phyloP scores from a whole-genome alignment of 2,329 filamentous ascomycete genomes.

The Aureobasidium namibiae region DNA sequence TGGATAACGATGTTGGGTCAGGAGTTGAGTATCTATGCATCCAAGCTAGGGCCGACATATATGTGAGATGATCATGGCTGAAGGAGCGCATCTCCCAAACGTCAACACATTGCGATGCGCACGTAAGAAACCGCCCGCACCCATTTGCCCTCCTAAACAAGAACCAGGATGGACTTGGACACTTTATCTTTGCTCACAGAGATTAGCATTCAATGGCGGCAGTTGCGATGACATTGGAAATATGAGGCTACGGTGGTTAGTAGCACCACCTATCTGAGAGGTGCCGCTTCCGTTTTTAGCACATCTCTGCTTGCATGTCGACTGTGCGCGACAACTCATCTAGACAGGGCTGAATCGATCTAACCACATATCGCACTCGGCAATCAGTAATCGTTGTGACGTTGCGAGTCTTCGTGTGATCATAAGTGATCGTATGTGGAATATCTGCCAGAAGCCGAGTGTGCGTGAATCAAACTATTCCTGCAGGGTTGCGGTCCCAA shows the following conservation, averaged over 20 bases:
- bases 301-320: background rate
- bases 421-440: background rate
- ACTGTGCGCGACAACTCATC: background rate
- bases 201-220: conserved; percentile 2
- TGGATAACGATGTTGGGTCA: background rate
- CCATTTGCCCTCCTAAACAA: background rate
- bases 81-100: background rate
- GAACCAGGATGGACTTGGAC: background rate
- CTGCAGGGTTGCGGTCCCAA: background rate
- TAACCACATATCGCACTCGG: background rate
- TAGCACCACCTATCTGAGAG: background rate
- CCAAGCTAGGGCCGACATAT: background rate
- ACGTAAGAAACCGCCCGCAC: background rate
- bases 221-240: background rate
- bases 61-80: background rate
- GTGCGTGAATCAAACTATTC: background rate
- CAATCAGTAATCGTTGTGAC: background rate
- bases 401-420: background rate
- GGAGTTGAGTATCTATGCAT: background rate
- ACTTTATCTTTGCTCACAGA: background rate
- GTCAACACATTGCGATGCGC: background rate
- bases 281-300: background rate
- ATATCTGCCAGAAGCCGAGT: background rate
- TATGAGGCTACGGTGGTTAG: background rate
- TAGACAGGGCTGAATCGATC: background rate